Conservation (phyloP, 495 filamentous ascomycete genomes). For the Achaetomiella virescens region DNA sequence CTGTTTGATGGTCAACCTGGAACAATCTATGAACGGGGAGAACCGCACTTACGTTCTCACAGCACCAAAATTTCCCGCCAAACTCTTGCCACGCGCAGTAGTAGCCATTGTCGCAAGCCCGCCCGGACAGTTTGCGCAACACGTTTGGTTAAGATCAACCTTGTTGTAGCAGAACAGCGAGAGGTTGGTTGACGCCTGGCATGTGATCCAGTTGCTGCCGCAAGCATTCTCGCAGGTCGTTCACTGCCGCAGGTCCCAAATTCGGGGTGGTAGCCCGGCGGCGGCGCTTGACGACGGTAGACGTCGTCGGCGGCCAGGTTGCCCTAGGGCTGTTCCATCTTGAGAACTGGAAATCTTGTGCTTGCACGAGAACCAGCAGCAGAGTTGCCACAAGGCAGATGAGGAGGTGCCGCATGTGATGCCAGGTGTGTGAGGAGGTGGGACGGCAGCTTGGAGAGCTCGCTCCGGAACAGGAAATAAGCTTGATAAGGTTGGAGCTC, state of each 20-base stretch:
- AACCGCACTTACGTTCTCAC: constrained; percentile 22
- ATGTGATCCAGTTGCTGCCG: constrained; percentile 22
- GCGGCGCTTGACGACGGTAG: constrained; percentile 19
- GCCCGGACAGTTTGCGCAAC: constrained; percentile 27
- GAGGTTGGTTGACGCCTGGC: constrained; percentile 23
- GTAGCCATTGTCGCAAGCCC: constrained; percentile 26
- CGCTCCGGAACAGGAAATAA: constrained; percentile 10
- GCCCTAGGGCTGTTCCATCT: constrained; percentile 9
- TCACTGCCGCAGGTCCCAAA: constrained; percentile 25
- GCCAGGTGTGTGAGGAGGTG: background rate
- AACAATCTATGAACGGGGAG: background rate
- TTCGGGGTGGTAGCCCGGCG: constrained; percentile 27
- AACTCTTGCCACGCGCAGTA: constrained; percentile 27
- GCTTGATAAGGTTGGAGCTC: background rate
- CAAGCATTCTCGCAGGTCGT: constrained; percentile 28
- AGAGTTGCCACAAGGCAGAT: background rate
- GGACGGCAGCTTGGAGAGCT: background rate
- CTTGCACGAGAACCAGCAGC: background rate
- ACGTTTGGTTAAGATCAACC: constrained; percentile 22
- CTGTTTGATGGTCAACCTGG: constrained; percentile 6
- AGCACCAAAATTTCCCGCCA: constrained; percentile 26
- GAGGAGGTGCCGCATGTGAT: constrained; percentile 1
- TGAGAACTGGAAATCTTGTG: constrained; percentile 17
- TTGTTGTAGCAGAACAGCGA: constrained; percentile 32
- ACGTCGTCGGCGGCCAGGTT: background rate